These are phyloP conservation scores for Solanum appendiculatum DNA, from an alignment of 257 asterid genomes.

Conservation along the genomic window DNA sequence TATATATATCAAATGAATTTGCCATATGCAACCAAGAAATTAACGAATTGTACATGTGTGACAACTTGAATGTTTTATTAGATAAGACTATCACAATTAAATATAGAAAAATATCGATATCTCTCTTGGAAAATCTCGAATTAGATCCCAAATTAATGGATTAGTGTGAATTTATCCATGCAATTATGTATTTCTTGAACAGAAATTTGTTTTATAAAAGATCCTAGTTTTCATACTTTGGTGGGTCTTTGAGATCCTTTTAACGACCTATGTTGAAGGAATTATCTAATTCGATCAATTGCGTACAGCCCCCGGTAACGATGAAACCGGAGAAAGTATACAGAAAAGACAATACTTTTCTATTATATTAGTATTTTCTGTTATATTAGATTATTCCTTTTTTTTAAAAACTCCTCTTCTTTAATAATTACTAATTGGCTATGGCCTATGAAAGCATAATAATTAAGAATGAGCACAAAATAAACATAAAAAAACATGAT, in stretches of 20 bases:
- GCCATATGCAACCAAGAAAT: neutral
- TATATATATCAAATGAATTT: neutral
- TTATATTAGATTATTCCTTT: neutral
- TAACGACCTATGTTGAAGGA: too few species aligned
- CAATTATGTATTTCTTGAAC: neutral
- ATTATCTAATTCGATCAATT: too few species aligned
- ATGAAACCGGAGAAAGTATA: neutral
- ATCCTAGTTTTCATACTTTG: neutral
- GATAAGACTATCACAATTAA: neutral
- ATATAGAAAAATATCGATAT: neutral
- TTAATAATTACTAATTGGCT: neutral
- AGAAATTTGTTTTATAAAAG: too few species aligned
- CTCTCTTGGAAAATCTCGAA: accelerated
- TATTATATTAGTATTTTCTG: too few species aligned
- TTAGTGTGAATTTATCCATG: too few species aligned
- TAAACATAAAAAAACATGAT: neutral
- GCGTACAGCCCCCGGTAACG: neutral
- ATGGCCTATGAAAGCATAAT: neutral
- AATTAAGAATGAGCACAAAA: neutral
- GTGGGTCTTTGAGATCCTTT: neutral
- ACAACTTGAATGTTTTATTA: neutral
- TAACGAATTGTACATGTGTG: neutral
- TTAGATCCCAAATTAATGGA: too few species aligned
- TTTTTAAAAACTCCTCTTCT: too few species aligned
- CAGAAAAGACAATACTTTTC: too few species aligned